These are phyloP conservation scores for Trichoderma sp. DNA, from an alignment of 2,329 filamentous ascomycete species.

Conservation along the genomic window DNA sequence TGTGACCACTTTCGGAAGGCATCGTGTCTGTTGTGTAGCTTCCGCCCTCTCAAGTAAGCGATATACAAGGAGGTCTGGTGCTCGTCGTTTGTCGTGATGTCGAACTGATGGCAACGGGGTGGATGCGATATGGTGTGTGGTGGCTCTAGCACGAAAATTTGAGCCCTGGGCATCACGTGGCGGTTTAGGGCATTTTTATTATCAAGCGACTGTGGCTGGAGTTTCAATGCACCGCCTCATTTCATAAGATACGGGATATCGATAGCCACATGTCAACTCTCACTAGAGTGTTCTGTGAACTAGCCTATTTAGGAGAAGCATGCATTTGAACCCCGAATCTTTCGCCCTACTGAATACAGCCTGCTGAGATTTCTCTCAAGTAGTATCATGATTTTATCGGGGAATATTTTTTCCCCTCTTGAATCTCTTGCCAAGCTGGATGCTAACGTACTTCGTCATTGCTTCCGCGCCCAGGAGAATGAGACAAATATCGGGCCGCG, in stretches of 20 bases:
- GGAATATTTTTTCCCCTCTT: not conserved
- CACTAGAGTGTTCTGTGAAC: not conserved
- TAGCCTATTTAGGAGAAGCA: slow-evolving; percentile 7
- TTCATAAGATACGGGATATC: not conserved
- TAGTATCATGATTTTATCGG: not conserved
- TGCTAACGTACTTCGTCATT: not conserved
- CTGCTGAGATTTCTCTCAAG: not conserved
- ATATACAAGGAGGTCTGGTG: slow-evolving; percentile 41
- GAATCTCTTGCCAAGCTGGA: not conserved
- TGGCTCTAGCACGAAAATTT: slow-evolving; percentile 33
- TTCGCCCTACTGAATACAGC: not conserved
- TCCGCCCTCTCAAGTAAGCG: slow-evolving; percentile 47
- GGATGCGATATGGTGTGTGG: slow-evolving; percentile 38
- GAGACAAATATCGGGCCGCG: not conserved
- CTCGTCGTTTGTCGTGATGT: slow-evolving; percentile 45
- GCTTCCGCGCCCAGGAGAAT: not conserved
- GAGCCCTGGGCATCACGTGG: slow-evolving; percentile 39
- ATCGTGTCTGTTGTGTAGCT: slow-evolving; percentile 63
- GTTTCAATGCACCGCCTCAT: slow-evolving; percentile 9
- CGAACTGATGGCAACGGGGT: slow-evolving; percentile 31
- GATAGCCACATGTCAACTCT: not conserved
- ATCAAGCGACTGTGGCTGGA: slow-evolving; percentile 7
- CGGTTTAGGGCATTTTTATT: slow-evolving; percentile 30
- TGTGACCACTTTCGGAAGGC: slow-evolving; percentile 84
- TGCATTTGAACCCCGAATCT: not conserved